Percentiles rank a stretch among this genome's conserved stretches.
phyloP scores from a whole-genome alignment of 768 basidiomycete species.

The Trametes sanguinea region DNA sequence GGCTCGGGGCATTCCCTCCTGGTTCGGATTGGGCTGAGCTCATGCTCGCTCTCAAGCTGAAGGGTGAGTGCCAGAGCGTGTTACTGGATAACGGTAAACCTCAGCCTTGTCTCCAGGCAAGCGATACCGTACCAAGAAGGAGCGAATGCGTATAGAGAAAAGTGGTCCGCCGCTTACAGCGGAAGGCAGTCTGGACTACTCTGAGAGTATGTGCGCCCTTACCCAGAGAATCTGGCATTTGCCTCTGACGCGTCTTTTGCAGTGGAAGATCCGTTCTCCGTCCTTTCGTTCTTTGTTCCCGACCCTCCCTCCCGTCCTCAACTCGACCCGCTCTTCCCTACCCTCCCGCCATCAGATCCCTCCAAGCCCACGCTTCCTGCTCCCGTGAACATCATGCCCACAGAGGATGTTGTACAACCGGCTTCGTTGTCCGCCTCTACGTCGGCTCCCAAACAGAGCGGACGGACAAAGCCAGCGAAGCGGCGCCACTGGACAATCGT shows the following conservation, averaged over 20 bases:
- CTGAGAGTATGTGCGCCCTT: constrained; percentile 52
- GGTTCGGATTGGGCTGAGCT: constrained; percentile 71
- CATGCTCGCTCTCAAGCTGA: constrained; percentile 74
- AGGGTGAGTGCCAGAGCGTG: constrained; percentile 46
- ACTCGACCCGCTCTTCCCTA: constrained; percentile 58
- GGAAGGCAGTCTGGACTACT: constrained; percentile 82
- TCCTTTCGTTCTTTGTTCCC: constrained; percentile 63
- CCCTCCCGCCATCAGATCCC: constrained; percentile 31
- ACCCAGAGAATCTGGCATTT: too few relatives aligned
- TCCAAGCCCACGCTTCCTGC: constrained; percentile 30
- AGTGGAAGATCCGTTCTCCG: constrained; percentile 82
- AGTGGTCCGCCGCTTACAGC: constrained; percentile 67
- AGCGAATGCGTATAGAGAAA: constrained; percentile 73
- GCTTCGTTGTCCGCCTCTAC: constrained; percentile 17
- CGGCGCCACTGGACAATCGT: constrained; percentile 64
- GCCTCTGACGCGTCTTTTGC: not conserved
- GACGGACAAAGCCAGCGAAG: constrained; percentile 28
- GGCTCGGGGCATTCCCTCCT: constrained; percentile 70
- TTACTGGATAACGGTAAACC: too few relatives aligned
- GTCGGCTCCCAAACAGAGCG: constrained; percentile 7
- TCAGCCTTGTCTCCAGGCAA: constrained; percentile 49
- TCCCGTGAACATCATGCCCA: constrained; percentile 30
- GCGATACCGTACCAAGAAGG: constrained; percentile 79
- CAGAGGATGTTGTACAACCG: constrained; percentile 19
- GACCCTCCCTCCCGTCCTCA: constrained; percentile 57